Conservation (phyloP, 2,329 filamentous ascomycete species). For the Xylariaceae sp. region DNA sequence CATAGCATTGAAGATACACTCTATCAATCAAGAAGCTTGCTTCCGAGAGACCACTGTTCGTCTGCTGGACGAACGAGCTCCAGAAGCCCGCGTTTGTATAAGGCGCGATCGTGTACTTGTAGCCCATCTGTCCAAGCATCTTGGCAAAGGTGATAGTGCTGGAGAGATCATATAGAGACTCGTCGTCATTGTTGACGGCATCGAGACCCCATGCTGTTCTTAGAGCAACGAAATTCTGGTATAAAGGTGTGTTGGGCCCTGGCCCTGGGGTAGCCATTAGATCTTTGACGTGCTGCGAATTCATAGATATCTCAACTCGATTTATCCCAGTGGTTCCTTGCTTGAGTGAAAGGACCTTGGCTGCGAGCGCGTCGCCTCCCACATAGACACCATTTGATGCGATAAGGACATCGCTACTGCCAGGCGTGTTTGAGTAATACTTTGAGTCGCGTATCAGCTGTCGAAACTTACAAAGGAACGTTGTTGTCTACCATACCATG, state of each 20-base stretch:
- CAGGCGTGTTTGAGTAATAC: constrained; percentile 42
- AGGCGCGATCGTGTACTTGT: constrained; percentile 41
- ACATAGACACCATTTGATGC: constrained; percentile 42
- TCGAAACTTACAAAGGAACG: background rate
- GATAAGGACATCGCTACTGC: constrained; percentile 33
- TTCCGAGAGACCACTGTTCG: constrained; percentile 26
- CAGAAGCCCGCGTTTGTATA: constrained; percentile 40
- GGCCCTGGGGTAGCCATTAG: constrained; percentile 35
- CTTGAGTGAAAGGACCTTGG: constrained; percentile 43
- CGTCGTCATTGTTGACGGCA: constrained; percentile 45
- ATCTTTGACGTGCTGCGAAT: constrained; percentile 37
- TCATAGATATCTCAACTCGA: constrained; percentile 42
- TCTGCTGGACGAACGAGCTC: constrained; percentile 28
- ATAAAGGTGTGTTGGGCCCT: constrained; percentile 32
- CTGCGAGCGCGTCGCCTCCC: constrained; percentile 44
- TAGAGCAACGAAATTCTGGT: constrained; percentile 38
- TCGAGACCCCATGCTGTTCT: constrained; percentile 40
- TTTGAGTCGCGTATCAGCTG: background rate
- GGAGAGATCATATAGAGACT: constrained; percentile 38
- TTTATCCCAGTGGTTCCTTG: constrained; percentile 31
- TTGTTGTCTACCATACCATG: constrained; percentile 21
- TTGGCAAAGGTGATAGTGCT: constrained; percentile 40
- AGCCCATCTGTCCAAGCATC: constrained; percentile 39
- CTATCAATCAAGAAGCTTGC: constrained; percentile 34
- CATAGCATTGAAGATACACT: constrained; percentile 43